Conservation (phyloP, 2,329 filamentous ascomycete species). For the Apiospora saccharicola region DNA sequence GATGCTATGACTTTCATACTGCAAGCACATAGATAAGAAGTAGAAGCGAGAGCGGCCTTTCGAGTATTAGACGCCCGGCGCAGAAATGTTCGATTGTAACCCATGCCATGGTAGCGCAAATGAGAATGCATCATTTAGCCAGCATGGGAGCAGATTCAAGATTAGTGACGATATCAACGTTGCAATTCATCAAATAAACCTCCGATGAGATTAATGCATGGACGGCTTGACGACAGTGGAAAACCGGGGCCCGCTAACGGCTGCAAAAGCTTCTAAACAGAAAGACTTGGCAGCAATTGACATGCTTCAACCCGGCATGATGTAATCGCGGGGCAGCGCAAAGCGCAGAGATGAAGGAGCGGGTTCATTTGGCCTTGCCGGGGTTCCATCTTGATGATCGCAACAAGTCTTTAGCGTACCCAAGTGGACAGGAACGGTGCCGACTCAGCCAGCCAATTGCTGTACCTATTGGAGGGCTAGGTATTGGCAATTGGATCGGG, state of each 20-base stretch:
- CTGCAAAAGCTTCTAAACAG: neutral
- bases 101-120: neutral
- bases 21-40: neutral
- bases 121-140: neutral
- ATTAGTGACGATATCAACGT: neutral
- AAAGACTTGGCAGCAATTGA: conserved; percentile 13
- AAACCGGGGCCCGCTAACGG: conserved; percentile 1
- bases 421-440: neutral
- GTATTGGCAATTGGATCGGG: neutral
- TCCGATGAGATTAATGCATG: conserved; percentile 16
- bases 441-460: neutral
- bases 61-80: neutral
- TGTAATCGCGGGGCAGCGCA: conserved; percentile 15
- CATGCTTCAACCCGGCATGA: conserved; percentile 14
- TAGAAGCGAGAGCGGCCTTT: neutral
- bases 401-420: neutral
- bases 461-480: neutral
- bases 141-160: neutral
- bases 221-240: neutral
- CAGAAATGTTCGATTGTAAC: neutral
- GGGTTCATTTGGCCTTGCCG: neutral
- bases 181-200: conserved; percentile 16
- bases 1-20: too few species aligned
- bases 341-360: neutral
- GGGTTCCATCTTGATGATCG: conserved; percentile 2